phyloP scores from a whole-genome alignment of 441 rosid species.

The Erodium texanum region DNA sequence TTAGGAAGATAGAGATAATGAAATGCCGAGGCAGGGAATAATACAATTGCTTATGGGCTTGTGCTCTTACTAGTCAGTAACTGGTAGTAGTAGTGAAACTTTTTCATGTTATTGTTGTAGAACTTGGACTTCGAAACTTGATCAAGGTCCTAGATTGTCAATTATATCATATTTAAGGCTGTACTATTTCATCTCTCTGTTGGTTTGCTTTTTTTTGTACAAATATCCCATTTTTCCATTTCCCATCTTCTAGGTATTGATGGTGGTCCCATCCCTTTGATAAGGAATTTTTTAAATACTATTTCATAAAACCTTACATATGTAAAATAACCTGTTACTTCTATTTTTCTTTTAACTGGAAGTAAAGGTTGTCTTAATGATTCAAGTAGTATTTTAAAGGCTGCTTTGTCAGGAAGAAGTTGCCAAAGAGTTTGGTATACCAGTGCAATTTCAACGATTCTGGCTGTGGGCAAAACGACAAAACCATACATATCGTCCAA shows the following conservation, averaged over 20 bases:
- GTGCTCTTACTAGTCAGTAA: neutral
- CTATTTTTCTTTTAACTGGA: neutral
- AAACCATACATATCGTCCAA: constrained; percentile 46
- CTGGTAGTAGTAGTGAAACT: neutral
- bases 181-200: neutral
- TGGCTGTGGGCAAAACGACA: constrained; percentile 55
- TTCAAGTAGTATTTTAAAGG: neutral
- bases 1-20: neutral
- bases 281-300: neutral
- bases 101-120: neutral
- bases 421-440: constrained; percentile 41
- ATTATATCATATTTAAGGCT: neutral
- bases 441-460: constrained; percentile 44
- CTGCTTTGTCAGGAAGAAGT: constrained; percentile 35
- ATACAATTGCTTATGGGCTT: constrained; percentile 4
- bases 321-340: neutral
- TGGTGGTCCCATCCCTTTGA: neutral
- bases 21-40: neutral
- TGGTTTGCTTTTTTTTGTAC: neutral
- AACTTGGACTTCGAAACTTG: neutral
- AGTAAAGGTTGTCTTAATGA: neutral
- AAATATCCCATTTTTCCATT: neutral
- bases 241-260: neutral
- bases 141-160: neutral
- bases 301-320: neutral